Percentiles rank a stretch among this genome's conserved stretches.
These are phyloP conservation scores for Fusarium sp. DNA, from an alignment of 2,329 filamentous ascomycete species.

Conservation along the genomic window DNA sequence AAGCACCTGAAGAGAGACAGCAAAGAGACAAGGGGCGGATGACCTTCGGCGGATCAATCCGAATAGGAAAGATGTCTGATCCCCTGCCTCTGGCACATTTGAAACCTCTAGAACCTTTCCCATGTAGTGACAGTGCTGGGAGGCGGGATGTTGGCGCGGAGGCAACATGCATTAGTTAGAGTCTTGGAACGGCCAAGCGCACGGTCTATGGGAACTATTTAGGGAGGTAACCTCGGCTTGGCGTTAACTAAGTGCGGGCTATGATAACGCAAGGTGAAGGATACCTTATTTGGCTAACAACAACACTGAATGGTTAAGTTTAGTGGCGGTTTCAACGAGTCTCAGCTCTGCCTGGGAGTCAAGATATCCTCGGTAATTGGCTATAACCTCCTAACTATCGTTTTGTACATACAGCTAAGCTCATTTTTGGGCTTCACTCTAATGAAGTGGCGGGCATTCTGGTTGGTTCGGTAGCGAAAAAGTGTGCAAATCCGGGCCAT, in stretches of 20 bases:
- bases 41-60: neutral
- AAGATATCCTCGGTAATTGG: neutral
- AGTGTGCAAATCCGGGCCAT: neutral
- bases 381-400: neutral
- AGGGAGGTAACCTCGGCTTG: neutral
- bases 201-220: neutral
- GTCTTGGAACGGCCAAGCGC: neutral
- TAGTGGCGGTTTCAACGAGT: neutral
- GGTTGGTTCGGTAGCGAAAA: neutral
- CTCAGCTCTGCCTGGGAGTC: neutral
- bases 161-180: neutral
- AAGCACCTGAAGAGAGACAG: neutral
- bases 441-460: neutral
- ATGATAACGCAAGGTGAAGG: neutral
- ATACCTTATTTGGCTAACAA: neutral
- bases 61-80: neutral
- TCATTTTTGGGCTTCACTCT: neutral
- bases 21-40: neutral
- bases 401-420: neutral
- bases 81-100: neutral
- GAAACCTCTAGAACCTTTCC: neutral
- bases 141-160: neutral
- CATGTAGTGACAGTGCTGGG: neutral
- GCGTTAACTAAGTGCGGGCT: neutral
- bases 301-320: neutral